Percentiles rank a stretch among this genome's conserved stretches.
These are phyloP conservation scores for Epichloe sibirici DNA, from an alignment of 2,329 filamentous ascomycete species.

Conservation along the genomic window DNA sequence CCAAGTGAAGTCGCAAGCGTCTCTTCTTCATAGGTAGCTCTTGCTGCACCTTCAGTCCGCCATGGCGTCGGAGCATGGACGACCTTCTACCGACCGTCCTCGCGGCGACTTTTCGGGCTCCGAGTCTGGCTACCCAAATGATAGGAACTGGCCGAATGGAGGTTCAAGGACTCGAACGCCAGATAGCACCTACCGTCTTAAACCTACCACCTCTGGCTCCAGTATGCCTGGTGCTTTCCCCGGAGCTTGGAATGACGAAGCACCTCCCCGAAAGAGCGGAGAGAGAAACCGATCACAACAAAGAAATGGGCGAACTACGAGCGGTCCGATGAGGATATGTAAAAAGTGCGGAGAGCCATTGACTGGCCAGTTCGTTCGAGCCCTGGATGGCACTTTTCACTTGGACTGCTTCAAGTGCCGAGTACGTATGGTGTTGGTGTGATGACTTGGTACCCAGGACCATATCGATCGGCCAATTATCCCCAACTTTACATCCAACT, in stretches of 20 bases:
- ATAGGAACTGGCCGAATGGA: conserved; percentile 26
- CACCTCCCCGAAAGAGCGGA: conserved; percentile 32
- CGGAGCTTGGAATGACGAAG: conserved; percentile 28
- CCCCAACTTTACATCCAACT: neutral
- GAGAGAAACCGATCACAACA: conserved; percentile 47
- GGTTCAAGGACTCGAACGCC: conserved; percentile 20
- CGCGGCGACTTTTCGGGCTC: conserved; percentile 18
- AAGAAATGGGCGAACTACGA: conserved; percentile 41
- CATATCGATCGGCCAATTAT: neutral
- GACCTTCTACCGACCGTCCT: conserved; percentile 25
- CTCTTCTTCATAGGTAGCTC: neutral
- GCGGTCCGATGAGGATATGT: conserved; percentile 53
- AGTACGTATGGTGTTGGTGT: conserved; percentile 39
- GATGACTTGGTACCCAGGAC: neutral
- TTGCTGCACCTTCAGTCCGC: conserved; percentile 8
- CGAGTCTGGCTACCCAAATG: conserved; percentile 20
- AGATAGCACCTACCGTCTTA: conserved; percentile 23
- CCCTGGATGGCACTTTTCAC: conserved; percentile 87
- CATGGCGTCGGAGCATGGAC: conserved; percentile 37
- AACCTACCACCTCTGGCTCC: conserved; percentile 23
- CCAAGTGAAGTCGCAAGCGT: conserved; percentile 5
- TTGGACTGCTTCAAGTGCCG: conserved; percentile 96
- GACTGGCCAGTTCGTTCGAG: conserved; percentile 91
- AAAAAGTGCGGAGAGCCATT: conserved; percentile 82
- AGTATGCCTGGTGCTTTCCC: conserved; percentile 19